These are phyloP conservation scores for Tetrahymena malaccensis DNA, from an alignment of 73 alveolate species.

Conservation along the genomic window DNA sequence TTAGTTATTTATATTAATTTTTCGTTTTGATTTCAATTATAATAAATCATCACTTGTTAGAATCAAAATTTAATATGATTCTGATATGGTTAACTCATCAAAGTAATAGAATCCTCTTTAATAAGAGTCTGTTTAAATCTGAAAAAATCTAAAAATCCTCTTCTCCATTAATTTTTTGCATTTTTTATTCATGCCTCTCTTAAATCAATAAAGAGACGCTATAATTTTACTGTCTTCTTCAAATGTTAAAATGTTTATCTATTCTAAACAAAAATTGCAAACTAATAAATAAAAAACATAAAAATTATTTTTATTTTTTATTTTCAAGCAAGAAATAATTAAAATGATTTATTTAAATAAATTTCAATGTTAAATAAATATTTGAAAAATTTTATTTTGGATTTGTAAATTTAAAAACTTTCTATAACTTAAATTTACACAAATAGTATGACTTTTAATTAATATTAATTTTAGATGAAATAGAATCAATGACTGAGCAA, in stretches of 20 bases:
- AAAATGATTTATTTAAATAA: too few relatives aligned
- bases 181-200: neutral
- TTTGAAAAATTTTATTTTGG: neutral
- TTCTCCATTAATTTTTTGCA: neutral
- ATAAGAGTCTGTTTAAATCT: neutral
- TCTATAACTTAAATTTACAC: neutral
- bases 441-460: neutral
- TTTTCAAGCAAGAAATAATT: too few relatives aligned
- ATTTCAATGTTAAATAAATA: too few relatives aligned
- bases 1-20: neutral
- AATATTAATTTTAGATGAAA: too few relatives aligned
- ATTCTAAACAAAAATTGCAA: neutral
- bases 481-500: neutral
- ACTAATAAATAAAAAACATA: too few relatives aligned
- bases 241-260: neutral
- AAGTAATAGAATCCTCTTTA: neutral
- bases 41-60: neutral
- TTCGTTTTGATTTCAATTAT: neutral
- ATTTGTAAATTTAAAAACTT: neutral
- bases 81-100: neutral
- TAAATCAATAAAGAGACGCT: neutral
- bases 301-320: too few relatives aligned
- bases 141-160: neutral
- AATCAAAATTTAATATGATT: neutral
- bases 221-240: neutral